Evolutionary conservation across 1,284 basidiomycete genomes (phyloP).

Genomic region (Peniophora sp.): DNA sequence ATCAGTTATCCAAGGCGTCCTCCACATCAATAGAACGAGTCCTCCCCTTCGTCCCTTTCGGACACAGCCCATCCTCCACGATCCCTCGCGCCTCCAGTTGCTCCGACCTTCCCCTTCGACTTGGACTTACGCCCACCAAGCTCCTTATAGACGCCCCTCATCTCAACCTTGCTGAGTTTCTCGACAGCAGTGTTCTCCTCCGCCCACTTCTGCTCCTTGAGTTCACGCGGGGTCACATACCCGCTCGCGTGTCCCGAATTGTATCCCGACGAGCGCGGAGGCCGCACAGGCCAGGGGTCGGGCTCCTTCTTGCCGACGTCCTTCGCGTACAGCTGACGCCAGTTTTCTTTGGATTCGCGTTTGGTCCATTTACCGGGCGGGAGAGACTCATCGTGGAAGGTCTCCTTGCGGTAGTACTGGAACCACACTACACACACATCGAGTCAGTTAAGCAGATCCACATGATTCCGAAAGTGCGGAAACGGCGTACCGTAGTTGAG

Average conservation of each 20-base stretch:
- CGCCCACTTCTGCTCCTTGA: conserved; percentile 69
- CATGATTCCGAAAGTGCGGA: background rate
- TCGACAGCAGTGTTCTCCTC: conserved; percentile 43
- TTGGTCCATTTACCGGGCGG: conserved; percentile 82
- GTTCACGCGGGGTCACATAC: conserved; percentile 69
- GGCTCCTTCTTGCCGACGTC: conserved; percentile 37
- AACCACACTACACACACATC: conserved; percentile 78
- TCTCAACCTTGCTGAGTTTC: conserved; percentile 68
- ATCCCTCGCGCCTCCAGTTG: conserved; percentile 46
- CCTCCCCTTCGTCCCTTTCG: conserved; percentile 6
- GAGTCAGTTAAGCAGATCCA: conserved; percentile 1
- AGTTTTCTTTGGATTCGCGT: conserved; percentile 78
- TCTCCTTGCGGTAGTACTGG: conserved; percentile 74
- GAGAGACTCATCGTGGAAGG: conserved; percentile 68
- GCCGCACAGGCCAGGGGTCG: conserved; percentile 26
- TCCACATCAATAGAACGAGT: background rate
- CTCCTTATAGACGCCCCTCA: conserved; percentile 86
- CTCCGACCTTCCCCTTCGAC: conserved; percentile 57
- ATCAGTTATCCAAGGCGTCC: background rate
- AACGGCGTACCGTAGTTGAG: conserved; percentile 75
- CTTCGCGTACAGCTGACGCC: conserved; percentile 56
- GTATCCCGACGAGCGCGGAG: conserved; percentile 35
- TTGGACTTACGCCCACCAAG: conserved; percentile 74
- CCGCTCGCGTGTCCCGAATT: conserved; percentile 46
- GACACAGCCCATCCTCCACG: conserved; percentile 54